Conservation (phyloP, 169 alveolate species). For the Plasmodium gonderi region DNA sequence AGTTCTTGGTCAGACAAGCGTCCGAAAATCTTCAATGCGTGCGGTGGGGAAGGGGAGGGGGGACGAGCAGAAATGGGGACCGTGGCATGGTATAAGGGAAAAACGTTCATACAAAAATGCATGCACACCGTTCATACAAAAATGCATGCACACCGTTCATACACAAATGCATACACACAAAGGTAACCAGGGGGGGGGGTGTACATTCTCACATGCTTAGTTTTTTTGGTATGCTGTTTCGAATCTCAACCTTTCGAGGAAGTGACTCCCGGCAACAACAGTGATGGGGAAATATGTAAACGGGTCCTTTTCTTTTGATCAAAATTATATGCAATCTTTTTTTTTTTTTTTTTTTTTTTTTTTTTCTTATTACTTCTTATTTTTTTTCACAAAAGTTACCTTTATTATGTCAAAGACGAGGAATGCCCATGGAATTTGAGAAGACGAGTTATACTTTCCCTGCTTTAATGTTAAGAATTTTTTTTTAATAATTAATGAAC, state of each 20-base stretch:
- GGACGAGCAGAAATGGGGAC: not conserved
- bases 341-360: not conserved
- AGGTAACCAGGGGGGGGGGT: no score
- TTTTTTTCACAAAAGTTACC: no score
- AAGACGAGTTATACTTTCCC: not conserved
- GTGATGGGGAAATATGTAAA: no score
- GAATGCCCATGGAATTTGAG: not conserved
- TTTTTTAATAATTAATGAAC: not conserved
- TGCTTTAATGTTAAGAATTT: not conserved
- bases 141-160: no score
- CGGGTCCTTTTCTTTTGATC: not conserved
- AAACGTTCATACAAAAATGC: no score
- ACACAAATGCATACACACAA: no score
- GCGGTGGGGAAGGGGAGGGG: not conserved
- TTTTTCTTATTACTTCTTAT: not conserved
- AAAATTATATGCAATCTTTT: not conserved
- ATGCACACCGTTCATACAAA: no score
- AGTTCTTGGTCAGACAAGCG: conserved; percentile 61
- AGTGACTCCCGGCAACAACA: no score
- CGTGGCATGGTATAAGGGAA: not conserved
- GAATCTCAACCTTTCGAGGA: no score
- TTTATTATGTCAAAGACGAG: conserved; percentile 62
- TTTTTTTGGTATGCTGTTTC: no score
- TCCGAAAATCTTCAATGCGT: conserved; percentile 57
- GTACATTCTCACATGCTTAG: no score